Evolutionary conservation across 108 stramenopile genomes (phyloP).

Genomic region (Cyclotella choctawhatcheeana): DNA sequence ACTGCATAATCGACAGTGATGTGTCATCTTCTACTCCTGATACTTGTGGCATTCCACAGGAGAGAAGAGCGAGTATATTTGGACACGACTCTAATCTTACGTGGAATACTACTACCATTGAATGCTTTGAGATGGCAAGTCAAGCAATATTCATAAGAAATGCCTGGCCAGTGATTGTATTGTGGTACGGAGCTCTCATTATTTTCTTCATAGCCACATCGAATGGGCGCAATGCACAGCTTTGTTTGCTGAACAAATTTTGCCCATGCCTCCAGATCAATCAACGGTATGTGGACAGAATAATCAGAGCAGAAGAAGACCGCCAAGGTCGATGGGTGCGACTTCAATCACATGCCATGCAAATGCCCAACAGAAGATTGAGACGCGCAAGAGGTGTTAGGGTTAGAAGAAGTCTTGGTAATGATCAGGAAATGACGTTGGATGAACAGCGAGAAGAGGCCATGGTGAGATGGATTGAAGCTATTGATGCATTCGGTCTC

Average conservation of each 20-base stretch:
- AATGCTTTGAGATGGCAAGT: slow-evolving; percentile 42
- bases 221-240: slow-evolving; percentile 42
- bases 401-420: not conserved
- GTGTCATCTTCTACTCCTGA: slow-evolving; percentile 21
- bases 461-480: slow-evolving; percentile 37
- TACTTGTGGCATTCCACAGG: slow-evolving; percentile 32
- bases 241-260: slow-evolving; percentile 15
- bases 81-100: not conserved
- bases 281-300: slow-evolving; percentile 32
- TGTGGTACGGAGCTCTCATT: slow-evolving; percentile 54
- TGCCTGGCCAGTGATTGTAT: slow-evolving; percentile 49
- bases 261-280: slow-evolving; percentile 40
- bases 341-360: too few relatives aligned
- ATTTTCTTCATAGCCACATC: slow-evolving; percentile 50
- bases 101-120: slow-evolving; percentile 20
- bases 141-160: slow-evolving; percentile 53
- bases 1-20: slow-evolving; percentile 41
- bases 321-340: too few relatives aligned
- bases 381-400: slow-evolving; percentile 25
- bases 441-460: slow-evolving; percentile 27
- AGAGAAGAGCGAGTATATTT: not conserved
- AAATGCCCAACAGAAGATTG: slow-evolving; percentile 24
- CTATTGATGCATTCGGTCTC: slow-evolving; percentile 39
- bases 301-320: slow-evolving; percentile 29
- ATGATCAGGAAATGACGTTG: not conserved